Evolutionary conservation across 352 stramenopile species (phyloP), one percentile per base, ranked within the genome.

Genomic region (Aphanomyces invadans): DNA sequence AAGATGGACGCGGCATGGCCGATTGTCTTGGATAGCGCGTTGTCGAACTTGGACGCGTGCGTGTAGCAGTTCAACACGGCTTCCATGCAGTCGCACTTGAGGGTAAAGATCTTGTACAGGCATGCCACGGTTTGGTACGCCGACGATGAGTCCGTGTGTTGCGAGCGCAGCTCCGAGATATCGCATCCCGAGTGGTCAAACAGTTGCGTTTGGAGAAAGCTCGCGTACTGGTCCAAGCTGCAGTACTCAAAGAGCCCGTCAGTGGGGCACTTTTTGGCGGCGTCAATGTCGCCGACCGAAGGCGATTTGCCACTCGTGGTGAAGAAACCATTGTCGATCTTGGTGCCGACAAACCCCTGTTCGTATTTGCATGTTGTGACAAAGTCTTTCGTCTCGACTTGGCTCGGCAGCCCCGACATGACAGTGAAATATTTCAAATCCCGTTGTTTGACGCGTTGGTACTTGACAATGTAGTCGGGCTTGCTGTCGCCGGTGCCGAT

Each of bases 61-160:
- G 45, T 36, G 60, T 67, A 67, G 39, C 60, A 67, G 29, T n/a
- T 42, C 15, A 67, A 28, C 4, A 67, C 60, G 0, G 60, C 60
- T 44, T 67, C 60, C 60, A 67, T 67, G 60, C 60, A 67, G 49
- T 67, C 42, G 49, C 60, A 67, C 60, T 67, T 67, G 49, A 67
- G 60, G 28, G 60, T 57, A 25, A 67, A 67, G 60, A 67, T 67
- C 49, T 67, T 67, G 60, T 67, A 67, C 26, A 67, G 46, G 42
- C 60, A 67, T 11, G 60, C 42, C 19, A 67, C 29, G 12, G 60
- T 67, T 46, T 67, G 60, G 60, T 67, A 67, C 45, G 60, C 56
- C 29, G 42, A 9, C 45, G 60, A 5, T 23, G 42, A 59, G 60
- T 67, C 60, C 5, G 42, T 67, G 49, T 57, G 19, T 26, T 55